Conservation (phyloP, 176 grass and related monocot species). For the Thalia dealbata region DNA sequence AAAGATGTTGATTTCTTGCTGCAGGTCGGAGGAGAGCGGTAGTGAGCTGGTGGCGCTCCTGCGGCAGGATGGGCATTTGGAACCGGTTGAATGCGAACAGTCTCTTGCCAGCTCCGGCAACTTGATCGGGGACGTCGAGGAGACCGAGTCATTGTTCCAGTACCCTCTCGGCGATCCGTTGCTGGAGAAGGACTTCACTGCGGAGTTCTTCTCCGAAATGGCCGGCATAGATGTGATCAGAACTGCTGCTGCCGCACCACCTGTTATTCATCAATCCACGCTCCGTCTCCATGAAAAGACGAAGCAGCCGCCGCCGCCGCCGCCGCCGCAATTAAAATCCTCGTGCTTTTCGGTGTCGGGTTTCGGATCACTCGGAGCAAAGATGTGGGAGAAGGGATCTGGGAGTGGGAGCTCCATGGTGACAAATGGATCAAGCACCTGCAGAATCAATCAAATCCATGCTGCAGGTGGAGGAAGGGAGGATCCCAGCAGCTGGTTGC, state of each 20-base stretch:
- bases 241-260: not conserved
- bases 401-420: not conserved
- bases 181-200: conserved; percentile 30
- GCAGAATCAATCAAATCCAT: not conserved
- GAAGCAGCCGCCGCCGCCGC: too few relatives aligned
- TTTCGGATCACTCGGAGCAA: too few relatives aligned
- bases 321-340: not conserved
- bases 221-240: not conserved
- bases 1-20: too few relatives aligned
- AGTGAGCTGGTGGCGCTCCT: conserved; percentile 52
- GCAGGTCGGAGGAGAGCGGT: conserved; percentile 18
- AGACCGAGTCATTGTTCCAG: conserved; percentile 39
- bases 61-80: conserved; percentile 49
- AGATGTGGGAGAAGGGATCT: not conserved
- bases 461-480: not conserved
- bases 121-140: conserved; percentile 36
- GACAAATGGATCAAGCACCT: not conserved
- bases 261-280: not conserved
- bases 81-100: conserved; percentile 6
- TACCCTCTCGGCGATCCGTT: conserved; percentile 40
- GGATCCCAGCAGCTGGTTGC: not conserved
- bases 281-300: not conserved
- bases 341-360: not conserved
- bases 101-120: not conserved
- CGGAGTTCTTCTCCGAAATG: not conserved